Percentiles rank a stretch among this genome's conserved stretches.
Conservation (phyloP, 1,284 basidiomycete genomes). For the Melampsora americana region DNA sequence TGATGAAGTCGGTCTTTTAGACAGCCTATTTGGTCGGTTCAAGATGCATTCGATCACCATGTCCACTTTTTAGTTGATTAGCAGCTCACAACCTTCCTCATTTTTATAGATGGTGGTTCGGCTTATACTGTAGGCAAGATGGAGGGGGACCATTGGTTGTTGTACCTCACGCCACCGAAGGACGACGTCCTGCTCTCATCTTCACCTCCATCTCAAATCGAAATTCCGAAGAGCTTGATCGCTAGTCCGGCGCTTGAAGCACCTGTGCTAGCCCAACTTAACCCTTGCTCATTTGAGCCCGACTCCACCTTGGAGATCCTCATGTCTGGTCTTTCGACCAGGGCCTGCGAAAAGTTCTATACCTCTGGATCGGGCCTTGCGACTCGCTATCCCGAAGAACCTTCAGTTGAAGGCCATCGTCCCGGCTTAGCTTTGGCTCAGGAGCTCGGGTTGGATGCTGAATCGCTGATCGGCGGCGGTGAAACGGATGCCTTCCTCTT, state of each 20-base stretch:
- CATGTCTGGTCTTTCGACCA: conserved; percentile 85
- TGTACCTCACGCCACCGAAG: conserved; percentile 76
- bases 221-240: conserved; percentile 48
- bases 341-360: conserved; percentile 75
- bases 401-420: conserved; percentile 58
- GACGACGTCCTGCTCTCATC: conserved; percentile 50
- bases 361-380: conserved; percentile 51
- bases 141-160: conserved; percentile 97
- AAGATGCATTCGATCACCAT: not conserved
- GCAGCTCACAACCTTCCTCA: not conserved
- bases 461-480: conserved; percentile 76
- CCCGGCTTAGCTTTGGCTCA: conserved; percentile 69
- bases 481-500: conserved; percentile 91
- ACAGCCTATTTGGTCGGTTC: conserved; percentile 71
- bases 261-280: conserved; percentile 50
- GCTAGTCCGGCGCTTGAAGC: conserved; percentile 50
- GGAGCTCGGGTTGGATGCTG: conserved; percentile 72
- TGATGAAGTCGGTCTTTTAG: conserved; percentile 85
- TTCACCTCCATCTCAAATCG: conserved; percentile 54
- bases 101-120: conserved; percentile 60
- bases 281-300: conserved; percentile 47
- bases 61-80: not conserved
- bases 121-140: conserved; percentile 97
- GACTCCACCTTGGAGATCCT: conserved; percentile 98
- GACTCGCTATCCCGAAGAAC: conserved; percentile 47